These are phyloP conservation scores for Macadamia tetraphylla DNA, from an alignment of 164 flowering plant genomes.

Conservation along the genomic window DNA sequence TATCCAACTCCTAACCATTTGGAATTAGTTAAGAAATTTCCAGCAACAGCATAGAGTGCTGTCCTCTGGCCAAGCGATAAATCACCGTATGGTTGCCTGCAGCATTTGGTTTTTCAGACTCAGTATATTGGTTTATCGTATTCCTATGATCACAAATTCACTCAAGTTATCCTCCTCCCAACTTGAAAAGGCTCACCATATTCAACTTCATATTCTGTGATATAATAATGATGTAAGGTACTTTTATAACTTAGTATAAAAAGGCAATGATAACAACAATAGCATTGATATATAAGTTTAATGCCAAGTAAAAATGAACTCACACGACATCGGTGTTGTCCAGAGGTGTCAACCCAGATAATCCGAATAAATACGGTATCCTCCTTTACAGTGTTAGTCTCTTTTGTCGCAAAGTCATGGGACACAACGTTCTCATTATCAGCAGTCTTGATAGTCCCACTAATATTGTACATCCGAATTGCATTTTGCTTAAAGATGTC, in stretches of 20 bases:
- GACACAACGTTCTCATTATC: slow-evolving; percentile 16
- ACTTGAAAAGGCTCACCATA: neutral
- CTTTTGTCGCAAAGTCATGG: slow-evolving; percentile 13
- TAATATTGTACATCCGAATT: slow-evolving; percentile 55
- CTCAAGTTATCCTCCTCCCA: neutral
- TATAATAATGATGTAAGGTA: too few relatives aligned
- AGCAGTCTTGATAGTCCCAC: slow-evolving; percentile 10
- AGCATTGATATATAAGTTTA: neutral
- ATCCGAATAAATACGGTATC: slow-evolving; percentile 56
- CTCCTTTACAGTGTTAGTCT: slow-evolving; percentile 10
- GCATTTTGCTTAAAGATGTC: slow-evolving; percentile 72
- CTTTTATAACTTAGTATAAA: neutral
- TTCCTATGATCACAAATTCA: neutral
- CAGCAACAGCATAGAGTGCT: too few relatives aligned
- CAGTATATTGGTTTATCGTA: neutral
- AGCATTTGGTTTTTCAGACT: too few relatives aligned
- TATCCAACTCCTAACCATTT: too few relatives aligned
- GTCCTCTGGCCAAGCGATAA: too few relatives aligned
- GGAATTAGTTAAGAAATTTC: too few relatives aligned
- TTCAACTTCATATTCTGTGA: neutral
- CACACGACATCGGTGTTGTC: slow-evolving; percentile 92
- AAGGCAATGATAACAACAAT: neutral
- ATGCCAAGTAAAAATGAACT: slow-evolving; percentile 17
- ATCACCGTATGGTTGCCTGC: too few relatives aligned
- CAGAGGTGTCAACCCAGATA: slow-evolving; percentile 88